These are phyloP conservation scores for Trichoderma orchidacearum DNA, from an alignment of 495 filamentous ascomycete genomes.

Conservation along the genomic window DNA sequence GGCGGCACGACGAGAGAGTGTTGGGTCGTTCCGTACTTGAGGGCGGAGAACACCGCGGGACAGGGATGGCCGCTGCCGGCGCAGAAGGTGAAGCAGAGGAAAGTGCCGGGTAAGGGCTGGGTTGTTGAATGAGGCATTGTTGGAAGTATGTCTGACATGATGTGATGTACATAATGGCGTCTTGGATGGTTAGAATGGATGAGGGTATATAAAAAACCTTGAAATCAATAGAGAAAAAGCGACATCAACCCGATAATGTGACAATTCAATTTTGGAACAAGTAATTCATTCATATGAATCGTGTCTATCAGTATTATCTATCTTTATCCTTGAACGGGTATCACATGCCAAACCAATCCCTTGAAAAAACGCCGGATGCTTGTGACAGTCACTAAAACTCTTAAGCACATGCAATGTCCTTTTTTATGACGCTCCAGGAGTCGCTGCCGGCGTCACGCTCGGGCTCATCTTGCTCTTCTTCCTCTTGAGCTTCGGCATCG, in stretches of 20 bases:
- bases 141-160: not conserved
- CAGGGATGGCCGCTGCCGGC: constrained; percentile 77
- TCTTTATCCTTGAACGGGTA: too few species aligned
- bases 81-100: constrained; percentile 69
- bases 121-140: constrained; percentile 24
- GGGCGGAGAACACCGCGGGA: constrained; percentile 42
- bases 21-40: constrained; percentile 68
- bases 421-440: constrained; percentile 5
- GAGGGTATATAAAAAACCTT: not conserved
- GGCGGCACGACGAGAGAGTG: constrained; percentile 49
- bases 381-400: not conserved
- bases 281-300: too few species aligned
- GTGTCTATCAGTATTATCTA: too few species aligned
- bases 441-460: constrained; percentile 9
- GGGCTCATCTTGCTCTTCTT: constrained; percentile 40
- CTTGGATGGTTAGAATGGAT: not conserved
- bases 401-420: not conserved
- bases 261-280: too few species aligned
- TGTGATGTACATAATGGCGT: not conserved
- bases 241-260: not conserved
- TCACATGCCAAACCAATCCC: too few species aligned
- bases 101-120: constrained; percentile 61
- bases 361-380: not conserved
- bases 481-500: constrained; percentile 33
- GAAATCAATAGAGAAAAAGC: not conserved